Evolutionary conservation across 148 eudicot genomes (phyloP).

Genomic region (Drosera capensis): DNA sequence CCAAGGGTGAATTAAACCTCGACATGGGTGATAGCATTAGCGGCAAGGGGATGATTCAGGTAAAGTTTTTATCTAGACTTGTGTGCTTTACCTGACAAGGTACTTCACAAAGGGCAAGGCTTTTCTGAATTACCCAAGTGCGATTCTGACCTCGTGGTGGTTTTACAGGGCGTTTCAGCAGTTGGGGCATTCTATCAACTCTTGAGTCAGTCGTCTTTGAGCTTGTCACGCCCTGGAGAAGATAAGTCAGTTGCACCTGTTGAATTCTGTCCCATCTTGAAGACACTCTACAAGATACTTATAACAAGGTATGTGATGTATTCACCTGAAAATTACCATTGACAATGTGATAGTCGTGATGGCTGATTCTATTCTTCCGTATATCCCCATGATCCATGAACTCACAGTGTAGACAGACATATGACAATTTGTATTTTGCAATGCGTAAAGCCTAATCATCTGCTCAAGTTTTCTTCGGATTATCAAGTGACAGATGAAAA

Average conservation of each 20-base stretch:
- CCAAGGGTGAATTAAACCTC: conserved; percentile 78
- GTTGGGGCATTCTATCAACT: conserved; percentile 86
- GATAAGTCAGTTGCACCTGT: conserved; percentile 83
- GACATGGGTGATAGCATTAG: conserved; percentile 96
- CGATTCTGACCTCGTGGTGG: too few species aligned
- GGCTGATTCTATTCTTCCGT: background rate
- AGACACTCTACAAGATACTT: conserved; percentile 64
- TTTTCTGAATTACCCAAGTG: too few species aligned
- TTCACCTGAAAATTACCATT: background rate
- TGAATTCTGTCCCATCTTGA: conserved; percentile 81
- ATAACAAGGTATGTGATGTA: conserved; percentile 34
- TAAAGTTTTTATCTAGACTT: conserved; percentile 2
- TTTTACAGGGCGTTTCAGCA: conserved; percentile 73
- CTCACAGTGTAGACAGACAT: too few species aligned
- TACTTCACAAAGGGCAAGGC: too few species aligned
- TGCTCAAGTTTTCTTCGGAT: too few species aligned
- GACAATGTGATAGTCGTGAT: background rate
- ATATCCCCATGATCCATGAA: background rate
- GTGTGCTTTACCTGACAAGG: background rate
- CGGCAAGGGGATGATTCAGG: conserved; percentile 99
- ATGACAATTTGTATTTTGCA: too few species aligned
- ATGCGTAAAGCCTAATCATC: too few species aligned
- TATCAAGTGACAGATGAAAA: background rate
- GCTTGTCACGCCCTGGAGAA: conserved; percentile 53
- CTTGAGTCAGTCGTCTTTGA: conserved; percentile 73